Conservation (phyloP, 176 grass and related monocot genomes). For the Triticum timopheevii region DNA sequence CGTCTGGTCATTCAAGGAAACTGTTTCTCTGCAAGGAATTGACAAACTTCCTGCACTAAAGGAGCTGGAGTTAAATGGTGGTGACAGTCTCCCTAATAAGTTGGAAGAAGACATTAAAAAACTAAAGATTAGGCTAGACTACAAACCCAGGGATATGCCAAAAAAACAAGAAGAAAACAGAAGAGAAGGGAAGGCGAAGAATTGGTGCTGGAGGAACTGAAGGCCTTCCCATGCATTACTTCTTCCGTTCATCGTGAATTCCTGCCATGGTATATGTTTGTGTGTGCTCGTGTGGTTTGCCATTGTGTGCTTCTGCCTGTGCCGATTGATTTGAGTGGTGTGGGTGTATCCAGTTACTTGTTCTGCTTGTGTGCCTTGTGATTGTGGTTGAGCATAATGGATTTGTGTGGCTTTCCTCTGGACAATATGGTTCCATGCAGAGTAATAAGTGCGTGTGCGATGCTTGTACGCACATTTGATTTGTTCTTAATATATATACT, state of each 20-base stretch:
- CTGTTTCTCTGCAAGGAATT: not conserved
- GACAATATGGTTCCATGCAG: not conserved
- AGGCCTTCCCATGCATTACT: not conserved
- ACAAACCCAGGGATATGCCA: not conserved
- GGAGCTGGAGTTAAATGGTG: not conserved
- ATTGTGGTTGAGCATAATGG: not conserved
- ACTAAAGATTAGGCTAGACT: too few relatives aligned
- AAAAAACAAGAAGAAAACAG: not conserved
- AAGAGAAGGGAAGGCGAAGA: not conserved
- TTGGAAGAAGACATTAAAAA: not conserved
- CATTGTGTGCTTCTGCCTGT: not conserved
- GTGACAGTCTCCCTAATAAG: fast-evolving
- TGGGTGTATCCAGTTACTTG: not conserved
- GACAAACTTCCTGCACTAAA: not conserved
- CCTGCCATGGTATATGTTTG: not conserved
- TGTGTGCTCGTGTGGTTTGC: not conserved
- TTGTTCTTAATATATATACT: not conserved
- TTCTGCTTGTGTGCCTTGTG: not conserved
- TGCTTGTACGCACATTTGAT: not conserved
- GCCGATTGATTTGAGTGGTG: too few relatives aligned
- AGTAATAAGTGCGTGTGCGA: not conserved
- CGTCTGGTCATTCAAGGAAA: not conserved
- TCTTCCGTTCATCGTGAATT: not conserved
- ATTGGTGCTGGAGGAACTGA: not conserved
- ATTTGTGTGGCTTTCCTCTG: not conserved